These are phyloP conservation scores for Fusarium lyarnte DNA, from an alignment of 2,329 filamentous ascomycete species.

Conservation along the genomic window DNA sequence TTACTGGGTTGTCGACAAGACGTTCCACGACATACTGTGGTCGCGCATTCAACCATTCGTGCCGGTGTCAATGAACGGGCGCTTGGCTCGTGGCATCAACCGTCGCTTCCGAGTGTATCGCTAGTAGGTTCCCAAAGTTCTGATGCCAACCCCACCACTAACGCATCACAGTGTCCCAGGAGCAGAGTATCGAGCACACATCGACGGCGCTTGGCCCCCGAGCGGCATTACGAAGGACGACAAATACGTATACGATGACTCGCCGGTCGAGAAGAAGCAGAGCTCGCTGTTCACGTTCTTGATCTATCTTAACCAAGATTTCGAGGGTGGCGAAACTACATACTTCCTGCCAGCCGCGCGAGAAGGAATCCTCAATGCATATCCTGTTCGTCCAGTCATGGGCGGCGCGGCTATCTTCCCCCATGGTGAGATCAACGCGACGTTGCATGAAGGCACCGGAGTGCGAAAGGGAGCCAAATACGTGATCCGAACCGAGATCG, in stretches of 20 bases:
- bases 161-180: constrained; percentile 61
- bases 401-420: constrained; percentile 75
- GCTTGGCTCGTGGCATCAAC: constrained; percentile 70
- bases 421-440: constrained; percentile 72
- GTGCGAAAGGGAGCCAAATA: constrained; percentile 74
- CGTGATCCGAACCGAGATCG: constrained; percentile 75
- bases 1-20: constrained; percentile 74
- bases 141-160: not conserved
- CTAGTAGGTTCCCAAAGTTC: constrained; percentile 52
- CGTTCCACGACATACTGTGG: constrained; percentile 73
- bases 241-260: constrained; percentile 73
- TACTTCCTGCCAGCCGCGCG: constrained; percentile 73
- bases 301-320: constrained; percentile 76
- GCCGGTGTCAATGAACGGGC: constrained; percentile 64
- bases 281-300: constrained; percentile 76
- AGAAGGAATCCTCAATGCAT: constrained; percentile 75
- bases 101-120: constrained; percentile 76
- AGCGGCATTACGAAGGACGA: constrained; percentile 68
- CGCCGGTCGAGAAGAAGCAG: constrained; percentile 66
- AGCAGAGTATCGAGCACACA: constrained; percentile 76
- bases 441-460: constrained; percentile 76
- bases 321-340: constrained; percentile 75
- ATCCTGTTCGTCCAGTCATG: constrained; percentile 74
- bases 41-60: constrained; percentile 67
- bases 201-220: constrained; percentile 78